These are phyloP conservation scores for Tripterygium wilfordii DNA, from an alignment of 177 flowering plant species.

Conservation along the genomic window DNA sequence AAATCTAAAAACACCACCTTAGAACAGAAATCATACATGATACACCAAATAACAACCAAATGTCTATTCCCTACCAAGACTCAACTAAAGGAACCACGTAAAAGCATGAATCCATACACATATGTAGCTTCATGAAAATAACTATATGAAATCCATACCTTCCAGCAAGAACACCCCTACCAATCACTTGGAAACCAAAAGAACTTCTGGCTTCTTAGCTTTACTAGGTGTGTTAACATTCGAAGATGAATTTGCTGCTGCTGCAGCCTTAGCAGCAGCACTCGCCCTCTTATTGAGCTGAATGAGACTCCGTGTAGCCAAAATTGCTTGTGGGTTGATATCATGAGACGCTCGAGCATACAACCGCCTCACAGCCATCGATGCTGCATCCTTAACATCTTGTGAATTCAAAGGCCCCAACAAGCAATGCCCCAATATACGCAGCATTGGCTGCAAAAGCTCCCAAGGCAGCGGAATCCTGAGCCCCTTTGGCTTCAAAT, in stretches of 20 bases:
- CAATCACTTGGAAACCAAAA: slow-evolving; percentile 72
- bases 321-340: slow-evolving; percentile 75
- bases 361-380: slow-evolving; percentile 62
- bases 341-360: slow-evolving; percentile 93
- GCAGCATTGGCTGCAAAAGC: slow-evolving; percentile 67
- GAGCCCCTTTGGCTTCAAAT: slow-evolving; percentile 24
- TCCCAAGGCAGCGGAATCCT: slow-evolving; percentile 97
- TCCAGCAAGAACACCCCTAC: no score
- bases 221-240: slow-evolving; percentile 78
- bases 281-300: slow-evolving; percentile 72
- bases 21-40: no score
- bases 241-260: slow-evolving; percentile 41
- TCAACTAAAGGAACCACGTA: no score
- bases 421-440: slow-evolving; percentile 86
- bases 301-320: slow-evolving; percentile 81
- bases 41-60: no score
- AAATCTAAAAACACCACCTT: no score
- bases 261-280: slow-evolving; percentile 34
- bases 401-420: slow-evolving; percentile 68
- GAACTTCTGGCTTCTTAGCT: slow-evolving; percentile 80
- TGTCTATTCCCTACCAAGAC: no score
- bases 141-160: no score
- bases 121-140: no score
- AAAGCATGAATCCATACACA: no score
- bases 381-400: slow-evolving; percentile 76